Evolutionary conservation across 2,329 filamentous ascomycete species (phyloP).

Genomic region (Fusarium robinianum): DNA sequence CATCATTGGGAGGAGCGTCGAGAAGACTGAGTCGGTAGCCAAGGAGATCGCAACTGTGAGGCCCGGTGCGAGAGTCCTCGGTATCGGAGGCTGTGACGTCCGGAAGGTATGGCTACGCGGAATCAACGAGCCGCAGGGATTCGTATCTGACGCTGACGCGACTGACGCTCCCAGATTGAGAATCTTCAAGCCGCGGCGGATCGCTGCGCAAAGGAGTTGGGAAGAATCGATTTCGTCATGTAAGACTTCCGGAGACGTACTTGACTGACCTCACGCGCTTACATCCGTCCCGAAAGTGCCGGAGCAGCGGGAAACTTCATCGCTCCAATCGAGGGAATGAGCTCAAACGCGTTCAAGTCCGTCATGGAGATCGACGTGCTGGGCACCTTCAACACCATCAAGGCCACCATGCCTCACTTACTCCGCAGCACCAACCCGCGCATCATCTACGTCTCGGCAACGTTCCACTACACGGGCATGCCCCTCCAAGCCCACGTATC

Average conservation of each 20-base stretch:
- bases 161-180: constrained; percentile 35
- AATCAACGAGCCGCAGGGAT: neutral
- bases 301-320: constrained; percentile 97
- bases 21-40: constrained; percentile 83
- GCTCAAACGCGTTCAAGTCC: constrained; percentile 87
- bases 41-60: constrained; percentile 81
- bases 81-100: constrained; percentile 80
- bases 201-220: constrained; percentile 79
- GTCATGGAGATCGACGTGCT: constrained; percentile 97
- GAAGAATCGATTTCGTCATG: constrained; percentile 91
- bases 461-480: constrained; percentile 86
- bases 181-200: constrained; percentile 69
- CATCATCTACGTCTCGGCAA: constrained; percentile 88
- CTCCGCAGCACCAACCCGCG: constrained; percentile 75
- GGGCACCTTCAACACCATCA: constrained; percentile 92
- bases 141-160: neutral
- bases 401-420: constrained; percentile 85
- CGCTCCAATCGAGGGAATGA: constrained; percentile 79
- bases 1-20: constrained; percentile 86
- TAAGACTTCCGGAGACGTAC: constrained; percentile 46
- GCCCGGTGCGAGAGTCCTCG: constrained; percentile 80
- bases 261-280: neutral
- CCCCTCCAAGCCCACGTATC: constrained; percentile 88
- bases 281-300: constrained; percentile 59
- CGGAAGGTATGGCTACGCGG: constrained; percentile 57